These are phyloP conservation scores for Arachnomyces sp. DNA, from an alignment of 2,329 filamentous ascomycete genomes.

Conservation along the genomic window DNA sequence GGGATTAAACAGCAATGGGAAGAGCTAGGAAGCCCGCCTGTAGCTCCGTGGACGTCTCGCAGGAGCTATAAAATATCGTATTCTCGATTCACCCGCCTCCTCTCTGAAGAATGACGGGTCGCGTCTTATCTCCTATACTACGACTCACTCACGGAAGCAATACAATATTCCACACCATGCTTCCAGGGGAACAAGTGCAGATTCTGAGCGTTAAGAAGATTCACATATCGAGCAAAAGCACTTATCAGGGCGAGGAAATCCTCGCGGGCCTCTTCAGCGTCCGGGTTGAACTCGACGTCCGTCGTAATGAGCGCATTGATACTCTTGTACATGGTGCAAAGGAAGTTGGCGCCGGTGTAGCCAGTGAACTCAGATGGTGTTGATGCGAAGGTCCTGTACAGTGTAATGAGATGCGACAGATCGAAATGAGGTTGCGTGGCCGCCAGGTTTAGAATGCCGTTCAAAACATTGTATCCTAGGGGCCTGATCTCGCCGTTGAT, in stretches of 20 bases:
- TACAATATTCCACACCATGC: constrained; percentile 9
- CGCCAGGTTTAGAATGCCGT: constrained; percentile 10
- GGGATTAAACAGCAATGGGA: no score
- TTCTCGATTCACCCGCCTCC: no score
- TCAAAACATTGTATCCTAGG: no score
- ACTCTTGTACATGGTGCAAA: no score
- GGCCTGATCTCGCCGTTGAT: no score
- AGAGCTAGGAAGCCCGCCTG: no score
- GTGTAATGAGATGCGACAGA: constrained; percentile 8
- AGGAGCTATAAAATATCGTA: no score
- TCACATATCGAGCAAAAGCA: constrained; percentile 11
- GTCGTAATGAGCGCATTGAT: no score
- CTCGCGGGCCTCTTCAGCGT: constrained; percentile 8
- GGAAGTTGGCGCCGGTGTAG: constrained; percentile 6
- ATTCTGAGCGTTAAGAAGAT: constrained; percentile 12
- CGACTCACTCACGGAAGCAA: no score
- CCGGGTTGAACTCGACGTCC: constrained; percentile 3
- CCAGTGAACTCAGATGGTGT: constrained; percentile 9
- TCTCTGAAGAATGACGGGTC: no score
- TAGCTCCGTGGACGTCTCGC: no score
- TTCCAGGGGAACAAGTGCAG: constrained; percentile 11
- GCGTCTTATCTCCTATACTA: no score
- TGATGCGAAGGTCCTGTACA: constrained; percentile 8
- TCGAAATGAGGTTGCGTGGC: constrained; percentile 8
- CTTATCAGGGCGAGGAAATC: constrained; percentile 12